phyloP scores from a whole-genome alignment of 495 filamentous ascomycete species.

The Cercophora sp. region DNA sequence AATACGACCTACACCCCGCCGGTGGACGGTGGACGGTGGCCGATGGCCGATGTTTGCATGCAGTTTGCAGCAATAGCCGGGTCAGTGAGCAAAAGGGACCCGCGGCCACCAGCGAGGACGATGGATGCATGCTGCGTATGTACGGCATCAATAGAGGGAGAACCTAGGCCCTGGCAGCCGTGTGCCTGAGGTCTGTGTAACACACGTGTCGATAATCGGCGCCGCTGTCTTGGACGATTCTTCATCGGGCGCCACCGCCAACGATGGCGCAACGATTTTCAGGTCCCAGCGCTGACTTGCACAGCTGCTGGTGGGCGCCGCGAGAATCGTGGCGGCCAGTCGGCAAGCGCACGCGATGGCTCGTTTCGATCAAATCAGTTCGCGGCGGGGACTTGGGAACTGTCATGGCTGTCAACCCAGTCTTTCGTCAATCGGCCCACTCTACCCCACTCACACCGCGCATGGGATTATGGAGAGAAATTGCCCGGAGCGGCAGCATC shows the following conservation, averaged over 20 bases:
- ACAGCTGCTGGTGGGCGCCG: neutral
- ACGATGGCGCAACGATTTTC: neutral
- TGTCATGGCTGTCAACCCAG: neutral
- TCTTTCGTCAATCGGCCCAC: neutral
- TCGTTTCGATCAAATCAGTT: neutral
- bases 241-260: neutral
- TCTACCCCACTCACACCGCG: conserved; percentile 6
- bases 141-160: conserved; percentile 12
- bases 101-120: neutral
- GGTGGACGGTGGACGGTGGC: too few species aligned
- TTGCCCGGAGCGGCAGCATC: conserved; percentile 18
- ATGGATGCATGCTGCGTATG: conserved; percentile 8
- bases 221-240: neutral
- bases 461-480: conserved; percentile 6
- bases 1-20: conserved; percentile 8
- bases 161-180: conserved; percentile 8
- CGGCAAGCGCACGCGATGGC: neutral
- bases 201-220: conserved; percentile 7
- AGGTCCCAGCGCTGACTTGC: neutral
- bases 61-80: conserved; percentile 1
- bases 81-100: neutral
- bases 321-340: conserved; percentile 1
- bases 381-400: neutral
- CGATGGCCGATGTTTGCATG: conserved; percentile 8
- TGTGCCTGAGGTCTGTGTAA: conserved; percentile 8